Conservation (phyloP, 2,329 filamentous ascomycete genomes). For the Ophiocordyceps sinensis region DNA sequence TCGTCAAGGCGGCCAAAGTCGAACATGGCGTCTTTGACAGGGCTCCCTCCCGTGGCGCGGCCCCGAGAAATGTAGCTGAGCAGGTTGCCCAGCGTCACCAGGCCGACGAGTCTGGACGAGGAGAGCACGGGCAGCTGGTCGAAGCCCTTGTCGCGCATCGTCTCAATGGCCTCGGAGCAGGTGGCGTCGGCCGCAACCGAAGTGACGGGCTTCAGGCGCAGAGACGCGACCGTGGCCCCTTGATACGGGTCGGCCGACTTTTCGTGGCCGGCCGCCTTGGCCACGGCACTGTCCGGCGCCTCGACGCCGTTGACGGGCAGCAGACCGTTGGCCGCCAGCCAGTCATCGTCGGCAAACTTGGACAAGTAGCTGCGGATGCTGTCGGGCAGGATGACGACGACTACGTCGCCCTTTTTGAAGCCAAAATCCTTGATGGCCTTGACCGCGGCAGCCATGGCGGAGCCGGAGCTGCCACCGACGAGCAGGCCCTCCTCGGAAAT, state of each 20-base stretch:
- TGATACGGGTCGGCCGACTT: constrained; percentile 52
- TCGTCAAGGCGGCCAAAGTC: constrained; percentile 81
- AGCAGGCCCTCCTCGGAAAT: constrained; percentile 91
- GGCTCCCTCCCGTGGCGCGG: constrained; percentile 57
- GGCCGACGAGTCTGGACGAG: constrained; percentile 63
- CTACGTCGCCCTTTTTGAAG: constrained; percentile 70
- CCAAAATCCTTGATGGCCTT: constrained; percentile 61
- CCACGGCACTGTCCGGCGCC: constrained; percentile 26
- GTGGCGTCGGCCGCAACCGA: constrained; percentile 57
- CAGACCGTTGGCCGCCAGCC: constrained; percentile 92
- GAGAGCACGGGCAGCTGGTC: constrained; percentile 89
- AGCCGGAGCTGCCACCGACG: constrained; percentile 86
- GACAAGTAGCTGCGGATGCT: constrained; percentile 94
- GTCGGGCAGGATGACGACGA: constrained; percentile 86
- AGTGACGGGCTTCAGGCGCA: constrained; percentile 87
- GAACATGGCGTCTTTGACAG: constrained; percentile 88
- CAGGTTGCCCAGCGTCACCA: constrained; percentile 90
- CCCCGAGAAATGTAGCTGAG: constrained; percentile 80
- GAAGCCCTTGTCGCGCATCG: constrained; percentile 96
- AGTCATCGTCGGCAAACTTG: constrained; percentile 98
- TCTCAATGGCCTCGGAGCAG: constrained; percentile 84
- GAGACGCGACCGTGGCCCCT: constrained; percentile 63
- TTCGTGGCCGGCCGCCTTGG: constrained; percentile 19
- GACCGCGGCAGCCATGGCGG: constrained; percentile 71
- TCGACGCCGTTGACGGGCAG: constrained; percentile 45